Percentiles rank a stretch among this genome's conserved stretches.
These are phyloP conservation scores for Vanderwaltozyma yarrowii DNA, from an alignment of 805 yeast genomes.

Conservation along the genomic window DNA sequence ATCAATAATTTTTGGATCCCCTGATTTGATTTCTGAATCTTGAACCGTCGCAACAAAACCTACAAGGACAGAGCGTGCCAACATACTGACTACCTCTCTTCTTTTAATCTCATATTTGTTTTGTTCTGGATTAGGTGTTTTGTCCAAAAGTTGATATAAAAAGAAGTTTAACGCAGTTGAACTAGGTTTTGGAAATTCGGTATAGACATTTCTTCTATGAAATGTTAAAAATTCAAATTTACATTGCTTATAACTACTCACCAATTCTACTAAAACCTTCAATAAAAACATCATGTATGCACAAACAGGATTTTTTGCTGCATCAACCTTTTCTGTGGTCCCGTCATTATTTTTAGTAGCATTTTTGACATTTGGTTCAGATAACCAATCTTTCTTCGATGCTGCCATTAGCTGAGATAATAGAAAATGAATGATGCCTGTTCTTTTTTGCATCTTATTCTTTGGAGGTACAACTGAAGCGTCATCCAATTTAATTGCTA, in stretches of 20 bases:
- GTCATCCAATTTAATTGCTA: constrained; percentile 7
- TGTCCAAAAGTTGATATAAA: constrained; percentile 60
- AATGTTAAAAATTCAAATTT: constrained; percentile 76
- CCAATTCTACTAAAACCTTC: constrained; percentile 56
- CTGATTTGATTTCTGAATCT: constrained; percentile 31
- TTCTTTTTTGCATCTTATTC: constrained; percentile 17
- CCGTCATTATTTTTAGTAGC: constrained; percentile 24
- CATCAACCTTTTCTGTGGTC: constrained; percentile 25
- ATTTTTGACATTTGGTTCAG: constrained; percentile 27
- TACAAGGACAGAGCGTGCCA: constrained; percentile 51
- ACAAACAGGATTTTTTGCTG: constrained; percentile 45
- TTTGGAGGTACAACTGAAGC: constrained; percentile 5
- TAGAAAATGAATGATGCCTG: constrained; percentile 56
- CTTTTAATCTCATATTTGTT: constrained; percentile 37
- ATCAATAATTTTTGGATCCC: constrained; percentile 45
- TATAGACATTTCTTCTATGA: constrained; percentile 42
- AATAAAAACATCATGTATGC: constrained; percentile 60
- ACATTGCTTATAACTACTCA: constrained; percentile 69
- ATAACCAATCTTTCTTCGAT: constrained; percentile 32
- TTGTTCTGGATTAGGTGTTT: constrained; percentile 33
- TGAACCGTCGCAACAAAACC: constrained; percentile 54
- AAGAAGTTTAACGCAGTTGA: constrained; percentile 69
- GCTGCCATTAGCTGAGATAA: constrained; percentile 55
- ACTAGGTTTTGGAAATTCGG: constrained; percentile 50
- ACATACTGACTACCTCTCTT: constrained; percentile 45